phyloP scores from a whole-genome alignment of 1,284 basidiomycete genomes.

The Waitea zeae region DNA sequence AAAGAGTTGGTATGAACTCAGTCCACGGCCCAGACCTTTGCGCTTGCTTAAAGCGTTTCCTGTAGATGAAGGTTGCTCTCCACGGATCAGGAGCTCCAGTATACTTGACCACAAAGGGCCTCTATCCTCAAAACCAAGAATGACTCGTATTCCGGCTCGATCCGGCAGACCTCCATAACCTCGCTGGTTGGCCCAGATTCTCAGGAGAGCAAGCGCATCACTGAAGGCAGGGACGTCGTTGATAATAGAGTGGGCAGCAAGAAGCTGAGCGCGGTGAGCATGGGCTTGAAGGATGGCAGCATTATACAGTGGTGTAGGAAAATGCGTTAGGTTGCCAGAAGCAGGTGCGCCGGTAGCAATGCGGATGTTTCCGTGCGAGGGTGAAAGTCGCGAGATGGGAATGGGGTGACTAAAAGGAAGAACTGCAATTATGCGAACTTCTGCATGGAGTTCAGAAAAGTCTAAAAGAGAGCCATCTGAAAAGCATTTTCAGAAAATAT shows the following conservation, averaged over 20 bases:
- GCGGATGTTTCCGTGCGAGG: constrained; percentile 59
- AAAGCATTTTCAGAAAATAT: constrained; percentile 9
- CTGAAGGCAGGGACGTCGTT: constrained; percentile 46
- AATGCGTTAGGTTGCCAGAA: constrained; percentile 7
- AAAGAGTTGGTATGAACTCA: constrained; percentile 82
- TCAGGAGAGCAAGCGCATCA: constrained; percentile 67
- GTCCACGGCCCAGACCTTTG: constrained; percentile 44
- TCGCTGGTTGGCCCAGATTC: constrained; percentile 84
- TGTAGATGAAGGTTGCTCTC: constrained; percentile 33
- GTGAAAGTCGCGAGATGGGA: constrained; percentile 52
- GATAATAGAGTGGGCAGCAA: constrained; percentile 51
- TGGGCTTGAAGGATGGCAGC: constrained; percentile 51
- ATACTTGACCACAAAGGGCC: constrained; percentile 59
- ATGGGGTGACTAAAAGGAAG: constrained; percentile 43
- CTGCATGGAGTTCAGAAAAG: constrained; percentile 52
- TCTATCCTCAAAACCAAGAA: constrained; percentile 49
- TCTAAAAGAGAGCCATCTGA: constrained; percentile 35
- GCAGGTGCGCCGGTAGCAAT: constrained; percentile 12
- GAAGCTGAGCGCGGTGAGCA: constrained; percentile 48
- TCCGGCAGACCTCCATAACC: constrained; percentile 38
- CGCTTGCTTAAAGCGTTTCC: constrained; percentile 24
- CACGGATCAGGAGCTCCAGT: constrained; percentile 53
- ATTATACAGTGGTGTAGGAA: constrained; percentile 69
- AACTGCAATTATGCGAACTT: constrained; percentile 61
- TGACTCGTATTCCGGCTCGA: constrained; percentile 25